These are phyloP conservation scores for Ogataea corticis DNA, from an alignment of 805 yeast genomes.

Conservation along the genomic window DNA sequence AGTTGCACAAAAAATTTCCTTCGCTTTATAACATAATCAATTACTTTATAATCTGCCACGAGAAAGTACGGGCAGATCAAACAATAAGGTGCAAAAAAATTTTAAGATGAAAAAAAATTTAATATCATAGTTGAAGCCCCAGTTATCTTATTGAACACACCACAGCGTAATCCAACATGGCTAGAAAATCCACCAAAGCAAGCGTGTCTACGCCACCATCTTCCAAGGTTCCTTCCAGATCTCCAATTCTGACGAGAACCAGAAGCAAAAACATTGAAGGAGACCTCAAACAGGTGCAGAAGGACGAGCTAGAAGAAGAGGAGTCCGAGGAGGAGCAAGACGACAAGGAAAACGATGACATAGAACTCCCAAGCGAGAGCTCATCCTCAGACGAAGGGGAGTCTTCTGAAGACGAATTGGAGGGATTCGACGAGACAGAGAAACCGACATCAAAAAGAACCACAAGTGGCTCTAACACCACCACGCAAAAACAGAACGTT, in stretches of 20 bases:
- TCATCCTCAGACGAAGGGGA: conserved; percentile 4
- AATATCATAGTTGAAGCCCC: not conserved
- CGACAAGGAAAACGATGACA: conserved; percentile 18
- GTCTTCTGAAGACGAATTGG: conserved; percentile 19
- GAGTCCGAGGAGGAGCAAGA: conserved; percentile 14
- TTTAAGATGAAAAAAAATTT: not conserved
- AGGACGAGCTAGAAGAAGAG: conserved; percentile 11
- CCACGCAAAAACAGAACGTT: conserved; percentile 19
- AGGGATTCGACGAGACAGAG: conserved; percentile 19
- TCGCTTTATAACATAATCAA: not conserved
- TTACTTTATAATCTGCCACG: not conserved
- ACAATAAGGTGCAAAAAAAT: conserved; percentile 4
- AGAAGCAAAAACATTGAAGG: conserved; percentile 15
- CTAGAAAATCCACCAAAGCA: conserved; percentile 7
- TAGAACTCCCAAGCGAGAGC: conserved; percentile 20
- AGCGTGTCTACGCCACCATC: conserved; percentile 16
- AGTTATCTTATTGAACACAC: not conserved
- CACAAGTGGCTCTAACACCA: conserved; percentile 3
- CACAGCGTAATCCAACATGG: not conserved
- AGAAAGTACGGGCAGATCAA: conserved; percentile 1
- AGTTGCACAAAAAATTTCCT: no score
- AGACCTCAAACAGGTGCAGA: conserved; percentile 12
- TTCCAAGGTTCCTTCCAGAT: conserved; percentile 20
- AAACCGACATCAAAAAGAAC: conserved; percentile 1
- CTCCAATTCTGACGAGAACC: conserved; percentile 27